These are phyloP conservation scores for Ophiobolus disseminans DNA, from an alignment of 2,329 filamentous ascomycete genomes.

Conservation along the genomic window DNA sequence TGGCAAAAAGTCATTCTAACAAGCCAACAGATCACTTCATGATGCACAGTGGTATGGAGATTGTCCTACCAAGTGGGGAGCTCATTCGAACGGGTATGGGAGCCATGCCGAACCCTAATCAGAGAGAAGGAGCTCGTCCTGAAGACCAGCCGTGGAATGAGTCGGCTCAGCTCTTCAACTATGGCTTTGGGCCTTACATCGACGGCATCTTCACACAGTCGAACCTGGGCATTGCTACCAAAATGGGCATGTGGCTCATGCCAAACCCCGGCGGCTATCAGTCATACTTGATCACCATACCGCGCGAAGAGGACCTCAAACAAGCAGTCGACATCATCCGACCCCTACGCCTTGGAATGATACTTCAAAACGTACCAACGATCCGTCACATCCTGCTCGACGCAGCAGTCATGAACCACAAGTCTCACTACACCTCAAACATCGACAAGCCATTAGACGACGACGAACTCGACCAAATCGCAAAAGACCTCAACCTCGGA, in stretches of 20 bases:
- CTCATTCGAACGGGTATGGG: constrained; percentile 53
- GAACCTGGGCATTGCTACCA: constrained; percentile 57
- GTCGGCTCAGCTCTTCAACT: constrained; percentile 28
- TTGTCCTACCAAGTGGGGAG: constrained; percentile 52
- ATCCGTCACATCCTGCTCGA: constrained; percentile 52
- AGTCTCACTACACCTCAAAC: constrained; percentile 35
- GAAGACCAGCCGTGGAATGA: constrained; percentile 14
- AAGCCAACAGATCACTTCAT: constrained; percentile 39
- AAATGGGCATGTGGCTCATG: constrained; percentile 53
- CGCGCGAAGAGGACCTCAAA: constrained; percentile 57
- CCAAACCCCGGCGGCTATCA: constrained; percentile 54
- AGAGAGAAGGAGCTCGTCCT: constrained; percentile 3
- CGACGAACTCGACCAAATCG: constrained; percentile 52
- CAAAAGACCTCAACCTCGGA: constrained; percentile 51
- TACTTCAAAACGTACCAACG: constrained; percentile 56
- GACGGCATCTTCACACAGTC: constrained; percentile 57
- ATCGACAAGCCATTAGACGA: constrained; percentile 45
- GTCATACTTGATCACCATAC: constrained; percentile 53
- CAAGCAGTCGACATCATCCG: constrained; percentile 59
- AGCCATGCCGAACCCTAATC: constrained; percentile 34
- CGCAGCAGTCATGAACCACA: constrained; percentile 50
- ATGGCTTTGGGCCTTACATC: constrained; percentile 42
- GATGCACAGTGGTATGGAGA: constrained; percentile 49
- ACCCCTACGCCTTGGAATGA: constrained; percentile 42
- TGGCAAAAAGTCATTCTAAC: too few species aligned